Evolutionary conservation across 345 rosid genomes (phyloP), one percentile per base, ranked within the genome.

Genomic region (Citrus mangshanensis): DNA sequence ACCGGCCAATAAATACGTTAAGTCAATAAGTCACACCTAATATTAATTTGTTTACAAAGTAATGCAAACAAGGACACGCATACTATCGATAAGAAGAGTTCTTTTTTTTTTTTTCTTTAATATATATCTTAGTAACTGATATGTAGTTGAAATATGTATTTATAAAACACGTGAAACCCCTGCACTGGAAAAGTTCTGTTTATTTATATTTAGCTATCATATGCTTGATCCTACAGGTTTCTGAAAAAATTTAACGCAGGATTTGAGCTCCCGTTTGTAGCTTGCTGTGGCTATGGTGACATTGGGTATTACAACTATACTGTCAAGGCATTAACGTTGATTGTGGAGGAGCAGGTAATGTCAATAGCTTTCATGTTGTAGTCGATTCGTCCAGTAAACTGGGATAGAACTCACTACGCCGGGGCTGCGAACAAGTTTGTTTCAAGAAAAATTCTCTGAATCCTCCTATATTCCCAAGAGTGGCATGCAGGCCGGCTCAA

Each of bases 1-100:
- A 13, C 86, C 87, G n/a, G n/a, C n/a, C 42, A 65, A 82, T 63
- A 83, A 67, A 70, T 74, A 89, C 12, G 90, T 93, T 87, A 84
- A 8, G 74, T 9, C 42, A 35, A 42, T 10, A 42, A 42, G 1
- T 12, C 51, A 42, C 51, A 42, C 51, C 0, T 10, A 42, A 42
- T 16, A 10, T 42, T 42, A 42, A 42, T 42, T 12, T 42, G 16
- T 42, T 42, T 2, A 42, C 51, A 10, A 42, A 42, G 14, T 12
- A 12, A 42, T 10, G 14, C 51, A 42, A 13, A 12, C 14, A 12
- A 42, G 4, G 51, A 42, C 51, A 12, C 51, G 16, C 12, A 12
- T 10, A 42, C 51, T 42, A 10, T 42, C 51, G 4, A 3, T 42
- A 42, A 42, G 51, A 42, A 42, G 51, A 37, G 40, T 34, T 34